Evolutionary conservation across 441 rosid species (phyloP), one percentile per base, ranked within the genome.

Genomic region (Corymbia calophylla): DNA sequence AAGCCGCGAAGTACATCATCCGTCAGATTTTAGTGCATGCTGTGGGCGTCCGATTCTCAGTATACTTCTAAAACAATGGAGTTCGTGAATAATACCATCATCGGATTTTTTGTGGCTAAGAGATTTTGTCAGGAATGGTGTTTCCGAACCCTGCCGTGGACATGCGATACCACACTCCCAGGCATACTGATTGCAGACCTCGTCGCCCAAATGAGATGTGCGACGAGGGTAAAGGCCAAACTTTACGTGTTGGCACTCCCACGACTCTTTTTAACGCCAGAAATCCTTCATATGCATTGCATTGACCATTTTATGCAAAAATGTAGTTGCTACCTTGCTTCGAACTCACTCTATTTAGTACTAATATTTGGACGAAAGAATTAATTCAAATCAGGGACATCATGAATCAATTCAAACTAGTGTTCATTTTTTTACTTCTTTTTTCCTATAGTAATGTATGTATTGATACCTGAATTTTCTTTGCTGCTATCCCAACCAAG

Each of bases 371-470:
- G 12, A 31, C 7, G 0, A 9, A 2, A 66, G 44, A 31, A 66
- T 66, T 8, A 66, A 16, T 31, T 66, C 77, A 31, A 66, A 66
- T 66, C 39, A 31, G 44, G 77, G 12, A 17, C 44, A 66, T 16
- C 19, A 66, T 31, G 23, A 66, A 31, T 23, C 44, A 31, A 31
- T 66, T 9, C 23, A 1, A 31, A 31, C 1, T 18, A 4, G 16
- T 8, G 35, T 31, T 66, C 7, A n/a, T 2, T 15, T 64, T 64
- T 64, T 64, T 3, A 64, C 39, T 64, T n/a, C 35, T n/a, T 7
- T n/a, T n/a, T 64, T n/a, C 2, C 32, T n/a, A 10, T 60, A 12
- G 7, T 0, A 60, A 16, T 1, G 8, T 58, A 8, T 5, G 1
- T 8, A 10, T 19, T 19, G 9, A 19, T 25, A 3, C 10, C 58